A percentile compares a stretch with the other conserved stretches of the same genome.
Conservation (phyloP, 2,329 filamentous ascomycete species). For the Cryphonectria parasitica region DNA sequence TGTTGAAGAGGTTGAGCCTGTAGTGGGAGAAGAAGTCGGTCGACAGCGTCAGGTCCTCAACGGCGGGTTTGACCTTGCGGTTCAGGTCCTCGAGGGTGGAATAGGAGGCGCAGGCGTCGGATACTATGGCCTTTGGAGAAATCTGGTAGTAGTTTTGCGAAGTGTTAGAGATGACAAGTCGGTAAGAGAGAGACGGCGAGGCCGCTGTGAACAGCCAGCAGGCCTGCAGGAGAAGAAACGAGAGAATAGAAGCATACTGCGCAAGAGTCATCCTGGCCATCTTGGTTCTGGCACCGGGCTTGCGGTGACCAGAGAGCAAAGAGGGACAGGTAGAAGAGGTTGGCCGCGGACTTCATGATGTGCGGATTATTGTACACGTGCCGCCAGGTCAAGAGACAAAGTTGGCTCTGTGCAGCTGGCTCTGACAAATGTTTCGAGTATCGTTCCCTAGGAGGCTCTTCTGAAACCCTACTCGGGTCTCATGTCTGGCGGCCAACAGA, state of each 20-base stretch:
- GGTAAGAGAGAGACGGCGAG: slow-evolving; percentile 29
- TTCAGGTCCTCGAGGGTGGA: slow-evolving; percentile 87
- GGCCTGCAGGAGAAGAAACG: slow-evolving; percentile 29
- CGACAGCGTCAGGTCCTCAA: slow-evolving; percentile 79
- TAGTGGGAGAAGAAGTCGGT: slow-evolving; percentile 99
- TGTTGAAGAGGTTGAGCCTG: slow-evolving; percentile 91
- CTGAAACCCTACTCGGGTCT: slow-evolving; percentile 21
- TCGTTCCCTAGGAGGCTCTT: slow-evolving; percentile 18
- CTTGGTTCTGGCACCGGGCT: slow-evolving; percentile 47
- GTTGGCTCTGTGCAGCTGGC: background rate
- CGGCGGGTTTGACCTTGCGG: slow-evolving; percentile 70
- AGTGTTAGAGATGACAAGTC: slow-evolving; percentile 45
- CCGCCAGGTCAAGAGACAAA: slow-evolving; percentile 7
- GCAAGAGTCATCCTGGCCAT: slow-evolving; percentile 50
- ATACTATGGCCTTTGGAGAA: slow-evolving; percentile 84
- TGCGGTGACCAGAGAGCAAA: slow-evolving; percentile 59
- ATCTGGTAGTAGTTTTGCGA: slow-evolving; percentile 60
- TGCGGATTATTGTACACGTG: slow-evolving; percentile 16
- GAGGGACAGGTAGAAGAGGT: slow-evolving; percentile 59
- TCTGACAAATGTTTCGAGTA: slow-evolving; percentile 26
- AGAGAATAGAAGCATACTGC: slow-evolving; percentile 49
- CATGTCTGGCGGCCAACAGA: slow-evolving; percentile 17
- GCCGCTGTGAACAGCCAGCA: slow-evolving; percentile 33
- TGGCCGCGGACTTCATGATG: slow-evolving; percentile 57
- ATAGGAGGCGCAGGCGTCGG: slow-evolving; percentile 94